Percentiles rank a stretch among this genome's conserved stretches.
These are phyloP conservation scores for Pseudopediastrum boryanum DNA, from an alignment of 139 green algal genomes.

Conservation along the genomic window DNA sequence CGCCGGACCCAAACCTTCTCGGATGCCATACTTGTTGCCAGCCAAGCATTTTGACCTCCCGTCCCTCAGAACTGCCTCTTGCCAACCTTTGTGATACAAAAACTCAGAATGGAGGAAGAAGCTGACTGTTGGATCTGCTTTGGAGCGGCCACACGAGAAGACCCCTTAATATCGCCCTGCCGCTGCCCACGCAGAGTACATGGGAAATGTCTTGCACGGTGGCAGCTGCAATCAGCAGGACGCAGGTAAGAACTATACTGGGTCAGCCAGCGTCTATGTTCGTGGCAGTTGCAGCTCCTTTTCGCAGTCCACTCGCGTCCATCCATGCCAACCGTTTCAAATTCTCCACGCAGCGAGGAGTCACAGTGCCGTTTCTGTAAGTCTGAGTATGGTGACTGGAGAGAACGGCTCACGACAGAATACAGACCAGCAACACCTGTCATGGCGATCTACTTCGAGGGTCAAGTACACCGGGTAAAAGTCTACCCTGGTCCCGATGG, in stretches of 20 bases:
- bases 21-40: not conserved
- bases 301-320: not conserved
- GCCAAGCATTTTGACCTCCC: not conserved
- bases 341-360: constrained; percentile 12
- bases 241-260: constrained; percentile 25
- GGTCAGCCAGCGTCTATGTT: not conserved
- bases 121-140: constrained; percentile 52
- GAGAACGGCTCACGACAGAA: not conserved
- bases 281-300: constrained; percentile 12
- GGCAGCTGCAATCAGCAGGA: constrained; percentile 57
- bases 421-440: not conserved
- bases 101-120: not conserved
- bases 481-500: constrained; percentile 25
- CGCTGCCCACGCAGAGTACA: constrained; percentile 50
- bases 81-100: not conserved
- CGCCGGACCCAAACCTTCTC: not conserved
- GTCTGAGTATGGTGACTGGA: constrained; percentile 20
- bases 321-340: constrained; percentile 1
- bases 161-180: constrained; percentile 40
- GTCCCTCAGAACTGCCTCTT: not conserved
- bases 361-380: constrained; percentile 26
- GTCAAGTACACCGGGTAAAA: constrained; percentile 19
- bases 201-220: constrained; percentile 43
- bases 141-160: not conserved
- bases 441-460: constrained; percentile 29